A percentile compares a stretch with the other conserved stretches of the same genome.
Conservation (phyloP, 2,329 filamentous ascomycete species). For the Bisporella sp. region DNA sequence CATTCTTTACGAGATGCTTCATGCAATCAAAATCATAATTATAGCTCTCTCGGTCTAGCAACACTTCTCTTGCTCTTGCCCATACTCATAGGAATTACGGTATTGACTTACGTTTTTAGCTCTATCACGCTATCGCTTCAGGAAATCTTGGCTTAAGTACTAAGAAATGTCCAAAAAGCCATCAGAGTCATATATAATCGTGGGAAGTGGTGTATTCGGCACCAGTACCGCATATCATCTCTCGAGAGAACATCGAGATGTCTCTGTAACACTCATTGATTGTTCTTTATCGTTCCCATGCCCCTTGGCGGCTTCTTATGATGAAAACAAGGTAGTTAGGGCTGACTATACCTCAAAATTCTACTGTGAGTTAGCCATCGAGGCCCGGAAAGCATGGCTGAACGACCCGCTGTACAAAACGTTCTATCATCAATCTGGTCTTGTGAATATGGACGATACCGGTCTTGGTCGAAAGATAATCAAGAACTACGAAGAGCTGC, state of each 20-base stretch:
- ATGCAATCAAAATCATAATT: no score
- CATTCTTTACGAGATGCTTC: no score
- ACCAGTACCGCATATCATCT: constrained; percentile 44
- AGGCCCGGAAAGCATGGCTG: constrained; percentile 42
- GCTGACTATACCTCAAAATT: constrained; percentile 49
- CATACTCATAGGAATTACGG: no score
- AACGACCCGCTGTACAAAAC: constrained; percentile 37
- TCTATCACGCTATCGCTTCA: background rate
- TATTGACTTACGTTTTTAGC: no score
- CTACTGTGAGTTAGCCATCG: constrained; percentile 42
- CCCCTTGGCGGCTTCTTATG: constrained; percentile 45
- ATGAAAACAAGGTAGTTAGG: constrained; percentile 53
- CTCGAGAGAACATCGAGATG: constrained; percentile 30
- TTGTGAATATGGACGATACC: constrained; percentile 38
- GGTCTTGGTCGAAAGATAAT: constrained; percentile 40
- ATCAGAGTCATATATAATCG: constrained; percentile 31
- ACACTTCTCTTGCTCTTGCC: no score
- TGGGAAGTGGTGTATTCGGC: constrained; percentile 47
- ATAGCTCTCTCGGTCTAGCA: no score
- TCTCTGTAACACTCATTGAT: constrained; percentile 37
- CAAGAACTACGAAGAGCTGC: constrained; percentile 35
- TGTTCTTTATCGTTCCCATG: constrained; percentile 29
- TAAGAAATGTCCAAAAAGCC: background rate
- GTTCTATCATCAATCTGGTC: constrained; percentile 43
- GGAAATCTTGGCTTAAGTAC: background rate